A percentile compares a stretch with the other conserved stretches of the same genome.
phyloP scores from a whole-genome alignment of 495 filamentous ascomycete species.

The Halenospora varia region DNA sequence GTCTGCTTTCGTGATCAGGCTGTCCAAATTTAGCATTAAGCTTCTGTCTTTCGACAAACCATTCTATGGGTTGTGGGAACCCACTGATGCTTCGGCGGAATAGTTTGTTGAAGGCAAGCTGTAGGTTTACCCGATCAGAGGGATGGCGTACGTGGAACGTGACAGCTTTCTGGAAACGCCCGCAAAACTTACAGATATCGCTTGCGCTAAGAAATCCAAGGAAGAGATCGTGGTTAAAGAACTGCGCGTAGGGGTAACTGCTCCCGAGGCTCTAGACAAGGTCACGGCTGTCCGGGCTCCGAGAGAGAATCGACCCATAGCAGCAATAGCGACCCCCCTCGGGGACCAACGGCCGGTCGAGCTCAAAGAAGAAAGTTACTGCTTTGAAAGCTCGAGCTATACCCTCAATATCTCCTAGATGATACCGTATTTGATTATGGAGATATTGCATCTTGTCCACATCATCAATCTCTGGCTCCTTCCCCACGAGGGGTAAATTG shows the following conservation, averaged over 20 bases:
- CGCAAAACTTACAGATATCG: conserved; percentile 15
- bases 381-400: conserved; percentile 18
- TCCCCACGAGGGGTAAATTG: conserved; percentile 11
- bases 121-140: conserved; percentile 8
- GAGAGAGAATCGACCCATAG: conserved; percentile 17
- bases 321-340: conserved; percentile 6
- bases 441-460: conserved; percentile 17
- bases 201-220: conserved; percentile 13
- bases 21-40: conserved; percentile 13
- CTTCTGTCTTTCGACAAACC: conserved; percentile 12
- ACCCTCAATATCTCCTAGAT: conserved; percentile 15
- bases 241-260: conserved; percentile 12
- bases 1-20: conserved; percentile 13
- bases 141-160: conserved; percentile 15
- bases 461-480: conserved; percentile 17
- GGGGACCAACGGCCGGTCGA: conserved; percentile 6
- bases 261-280: conserved; percentile 10
- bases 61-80: conserved; percentile 13
- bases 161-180: conserved; percentile 17
- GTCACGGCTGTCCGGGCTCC: conserved; percentile 13
- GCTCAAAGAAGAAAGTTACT: conserved; percentile 21
- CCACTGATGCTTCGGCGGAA: conserved; percentile 15
- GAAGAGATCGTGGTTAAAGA: conserved; percentile 6
- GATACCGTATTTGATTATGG: conserved; percentile 3
- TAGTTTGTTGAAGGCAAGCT: conserved; percentile 16